phyloP scores from a whole-genome alignment of 176 grass and related monocot species.

The Juncus inflexus region DNA sequence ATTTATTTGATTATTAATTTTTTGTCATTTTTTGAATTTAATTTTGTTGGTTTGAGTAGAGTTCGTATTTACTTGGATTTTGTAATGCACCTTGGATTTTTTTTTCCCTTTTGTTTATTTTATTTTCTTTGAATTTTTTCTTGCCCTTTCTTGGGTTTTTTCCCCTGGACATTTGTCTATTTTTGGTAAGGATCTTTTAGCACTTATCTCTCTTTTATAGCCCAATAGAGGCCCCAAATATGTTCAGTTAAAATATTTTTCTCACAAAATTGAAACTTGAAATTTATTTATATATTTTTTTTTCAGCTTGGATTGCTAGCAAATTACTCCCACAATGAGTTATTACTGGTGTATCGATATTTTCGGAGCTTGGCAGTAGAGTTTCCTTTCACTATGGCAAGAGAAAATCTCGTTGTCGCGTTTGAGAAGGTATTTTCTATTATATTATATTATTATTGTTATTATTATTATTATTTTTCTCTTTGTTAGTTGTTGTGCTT shows the following conservation, averaged over 20 bases:
- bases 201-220: no score
- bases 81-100: neutral
- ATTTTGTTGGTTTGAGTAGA: slow-evolving; percentile 4
- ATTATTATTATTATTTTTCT: no score
- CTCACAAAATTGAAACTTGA: neutral
- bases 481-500: no score
- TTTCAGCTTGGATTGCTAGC: slow-evolving; percentile 78
- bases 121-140: neutral
- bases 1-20: neutral
- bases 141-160: no score
- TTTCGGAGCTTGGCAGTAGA: slow-evolving; percentile 93
- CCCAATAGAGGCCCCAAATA: no score
- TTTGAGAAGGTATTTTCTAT: slow-evolving; percentile 72
- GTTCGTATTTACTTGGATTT: neutral
- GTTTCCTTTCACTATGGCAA: slow-evolving; percentile 69
- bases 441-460: no score
- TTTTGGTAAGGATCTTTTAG: no score
- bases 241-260: no score
- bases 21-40: neutral
- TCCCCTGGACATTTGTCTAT: no score
- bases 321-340: slow-evolving; percentile 66
- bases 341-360: slow-evolving; percentile 77
- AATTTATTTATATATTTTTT: neutral
- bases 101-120: slow-evolving; percentile 5
- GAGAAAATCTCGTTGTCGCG: slow-evolving; percentile 88